phyloP scores from a whole-genome alignment of 2,329 filamentous ascomycete species.

The Alternaria gansuensis region DNA sequence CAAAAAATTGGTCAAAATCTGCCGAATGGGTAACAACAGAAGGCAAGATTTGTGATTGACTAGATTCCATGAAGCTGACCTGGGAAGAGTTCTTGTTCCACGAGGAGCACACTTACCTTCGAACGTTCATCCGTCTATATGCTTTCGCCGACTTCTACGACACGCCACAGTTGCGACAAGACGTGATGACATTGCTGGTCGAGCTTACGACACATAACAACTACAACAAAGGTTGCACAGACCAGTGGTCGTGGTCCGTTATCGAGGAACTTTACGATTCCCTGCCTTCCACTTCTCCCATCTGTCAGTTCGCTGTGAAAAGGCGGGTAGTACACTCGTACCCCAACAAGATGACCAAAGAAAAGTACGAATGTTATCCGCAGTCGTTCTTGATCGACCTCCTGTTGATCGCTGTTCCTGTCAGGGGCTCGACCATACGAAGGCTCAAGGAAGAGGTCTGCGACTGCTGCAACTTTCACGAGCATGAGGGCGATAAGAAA shows the following conservation, averaged over 20 bases:
- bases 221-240: background rate
- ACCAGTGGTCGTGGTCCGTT: background rate
- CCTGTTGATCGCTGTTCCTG: rapidly evolving
- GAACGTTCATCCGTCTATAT: background rate
- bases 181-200: background rate
- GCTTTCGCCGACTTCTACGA: background rate
- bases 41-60: background rate
- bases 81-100: background rate
- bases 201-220: background rate
- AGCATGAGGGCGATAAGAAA: background rate
- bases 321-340: too few species aligned
- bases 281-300: background rate
- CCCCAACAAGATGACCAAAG: too few species aligned
- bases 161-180: background rate
- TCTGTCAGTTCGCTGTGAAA: background rate
- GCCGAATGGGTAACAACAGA: background rate
- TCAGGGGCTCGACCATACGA: background rate
- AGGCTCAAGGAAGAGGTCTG: background rate
- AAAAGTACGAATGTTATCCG: background rate
- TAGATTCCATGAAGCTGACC: background rate
- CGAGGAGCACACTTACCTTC: background rate
- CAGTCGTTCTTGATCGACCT: background rate
- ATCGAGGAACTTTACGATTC: background rate
- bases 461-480: background rate
- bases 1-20: background rate